Evolutionary conservation across 2,329 filamentous ascomycete species (phyloP), one percentile per base, ranked within the genome.

Genomic region (Emericellopsis cladophorae): DNA sequence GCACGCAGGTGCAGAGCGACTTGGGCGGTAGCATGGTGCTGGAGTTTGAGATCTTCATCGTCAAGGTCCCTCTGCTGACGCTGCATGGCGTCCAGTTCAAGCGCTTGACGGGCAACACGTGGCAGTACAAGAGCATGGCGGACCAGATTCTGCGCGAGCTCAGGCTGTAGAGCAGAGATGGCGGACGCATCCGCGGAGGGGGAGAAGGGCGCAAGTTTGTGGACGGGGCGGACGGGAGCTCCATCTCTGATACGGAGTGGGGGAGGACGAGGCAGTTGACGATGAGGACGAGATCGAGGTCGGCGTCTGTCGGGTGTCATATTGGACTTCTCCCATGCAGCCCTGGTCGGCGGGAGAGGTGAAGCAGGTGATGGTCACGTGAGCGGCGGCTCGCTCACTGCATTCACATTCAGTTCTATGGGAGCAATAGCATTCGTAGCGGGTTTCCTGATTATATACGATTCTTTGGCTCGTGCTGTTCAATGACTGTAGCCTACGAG

Each of bases 91-190:
- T 98, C 46, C 92, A 96, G 59, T 98, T 98, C 68, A 98, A 98
- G 72, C 88, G 92, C 57, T 81, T 96, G 50, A 78, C 85, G 43
- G 90, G 92, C 31, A 90, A 93, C 44, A 96, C 92, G 44, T 96
- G 90, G 89, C 89, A 95, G 61, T 98, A 94, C 66, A 95, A 95
- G 68, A 90, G 86, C 55, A 93, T 96, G 88, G 92, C 92, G 31
- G 89, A 95, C 61, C 88, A 88, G 52, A 95, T 98, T 53, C 68
- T 98, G 50, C 79, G 83, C 55, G 88, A 92, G 58, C 65, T 98
- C 50, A 79, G 80, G 55, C 72, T 96, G 47, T 95, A 65, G 67
- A 46, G 22, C n/a, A 21, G 40, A 22, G n/a, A 10, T 9, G 21
- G 36, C 16, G 22, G 22, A n/a, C 21, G 36, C 14, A 12, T 10